phyloP scores from a whole-genome alignment of 352 stramenopile species.

The Phytopythium helicoides region DNA sequence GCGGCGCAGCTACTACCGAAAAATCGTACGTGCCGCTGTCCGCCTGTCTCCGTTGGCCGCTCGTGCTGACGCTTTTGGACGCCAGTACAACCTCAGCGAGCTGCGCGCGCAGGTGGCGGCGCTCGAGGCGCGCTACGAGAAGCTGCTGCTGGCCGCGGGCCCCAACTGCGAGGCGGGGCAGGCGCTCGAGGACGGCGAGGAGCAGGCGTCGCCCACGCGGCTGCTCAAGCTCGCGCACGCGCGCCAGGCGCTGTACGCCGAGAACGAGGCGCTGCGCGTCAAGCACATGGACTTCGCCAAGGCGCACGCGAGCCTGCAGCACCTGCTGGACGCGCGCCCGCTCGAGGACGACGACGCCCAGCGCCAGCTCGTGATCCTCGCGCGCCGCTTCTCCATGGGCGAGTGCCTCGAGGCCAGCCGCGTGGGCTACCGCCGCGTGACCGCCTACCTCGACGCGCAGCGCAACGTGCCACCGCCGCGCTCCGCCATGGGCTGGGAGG shows the following conservation, averaged over 20 bases:
- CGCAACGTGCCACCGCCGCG: constrained; percentile 23
- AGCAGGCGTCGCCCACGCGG: constrained; percentile 11
- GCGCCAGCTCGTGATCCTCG: constrained; percentile 30
- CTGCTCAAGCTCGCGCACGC: constrained; percentile 22
- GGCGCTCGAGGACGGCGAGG: no score
- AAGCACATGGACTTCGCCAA: constrained; percentile 41
- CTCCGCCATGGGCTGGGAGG: constrained; percentile 42
- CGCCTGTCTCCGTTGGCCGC: neutral
- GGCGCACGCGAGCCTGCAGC: constrained; percentile 41
- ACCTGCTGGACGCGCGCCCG: constrained; percentile 37
- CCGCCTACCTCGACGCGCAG: constrained; percentile 34
- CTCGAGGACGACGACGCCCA: constrained; percentile 21
- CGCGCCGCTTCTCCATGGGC: constrained; percentile 32
- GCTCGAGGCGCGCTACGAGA: constrained; percentile 43
- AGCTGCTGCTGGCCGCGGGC: constrained; percentile 30
- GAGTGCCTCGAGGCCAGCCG: constrained; percentile 45
- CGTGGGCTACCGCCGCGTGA: constrained; percentile 32
- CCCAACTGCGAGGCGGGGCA: constrained; percentile 9
- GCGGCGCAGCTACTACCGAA: constrained; percentile 51
- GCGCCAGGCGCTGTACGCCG: constrained; percentile 34
- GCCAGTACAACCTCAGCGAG: constrained; percentile 43
- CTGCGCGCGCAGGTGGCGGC: constrained; percentile 42
- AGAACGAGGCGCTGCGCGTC: constrained; percentile 39
- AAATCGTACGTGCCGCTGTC: constrained; percentile 32
- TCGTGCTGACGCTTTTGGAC: no score